A percentile compares a stretch with the other conserved stretches of the same genome.
Evolutionary conservation across 148 eudicot species (phyloP).

Genomic region (Nyssa sinensis): DNA sequence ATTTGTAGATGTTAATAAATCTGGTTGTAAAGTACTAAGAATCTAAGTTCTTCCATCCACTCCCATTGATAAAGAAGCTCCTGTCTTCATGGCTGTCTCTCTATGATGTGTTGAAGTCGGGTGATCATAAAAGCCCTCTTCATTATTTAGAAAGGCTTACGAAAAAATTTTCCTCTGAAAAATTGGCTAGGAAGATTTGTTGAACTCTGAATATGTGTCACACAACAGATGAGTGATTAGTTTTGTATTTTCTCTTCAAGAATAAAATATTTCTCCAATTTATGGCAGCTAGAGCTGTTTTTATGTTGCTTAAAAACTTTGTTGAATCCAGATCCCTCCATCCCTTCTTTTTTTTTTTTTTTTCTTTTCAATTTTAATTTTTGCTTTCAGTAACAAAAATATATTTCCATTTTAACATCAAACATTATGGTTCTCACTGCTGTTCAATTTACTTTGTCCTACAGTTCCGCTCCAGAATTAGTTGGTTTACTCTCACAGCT

Average conservation of each 20-base stretch:
- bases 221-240: too few relatives aligned
- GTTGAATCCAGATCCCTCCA: not conserved
- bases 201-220: not conserved
- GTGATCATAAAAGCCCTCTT: not conserved
- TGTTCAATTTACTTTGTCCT: not conserved
- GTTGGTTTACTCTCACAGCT: slow-evolving; percentile 80
- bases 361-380: too few relatives aligned
- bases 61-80: too few relatives aligned
- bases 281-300: not conserved
- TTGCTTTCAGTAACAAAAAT: not conserved
- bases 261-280: not conserved
- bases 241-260: not conserved
- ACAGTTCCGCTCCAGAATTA: slow-evolving; percentile 92
- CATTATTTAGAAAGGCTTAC: too few relatives aligned
- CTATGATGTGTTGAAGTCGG: not conserved
- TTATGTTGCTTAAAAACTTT: not conserved
- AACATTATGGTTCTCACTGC: slow-evolving; percentile 13
- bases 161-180: too few relatives aligned
- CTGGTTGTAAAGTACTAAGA: not conserved
- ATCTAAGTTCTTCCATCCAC: too few relatives aligned
- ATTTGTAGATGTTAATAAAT: too few relatives aligned
- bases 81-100: not conserved
- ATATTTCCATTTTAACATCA: not conserved
- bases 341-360: too few relatives aligned
- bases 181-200: not conserved